Evolutionary conservation across 2,329 filamentous ascomycete species (phyloP).

Genomic region (Chaetomiaceae sp.): DNA sequence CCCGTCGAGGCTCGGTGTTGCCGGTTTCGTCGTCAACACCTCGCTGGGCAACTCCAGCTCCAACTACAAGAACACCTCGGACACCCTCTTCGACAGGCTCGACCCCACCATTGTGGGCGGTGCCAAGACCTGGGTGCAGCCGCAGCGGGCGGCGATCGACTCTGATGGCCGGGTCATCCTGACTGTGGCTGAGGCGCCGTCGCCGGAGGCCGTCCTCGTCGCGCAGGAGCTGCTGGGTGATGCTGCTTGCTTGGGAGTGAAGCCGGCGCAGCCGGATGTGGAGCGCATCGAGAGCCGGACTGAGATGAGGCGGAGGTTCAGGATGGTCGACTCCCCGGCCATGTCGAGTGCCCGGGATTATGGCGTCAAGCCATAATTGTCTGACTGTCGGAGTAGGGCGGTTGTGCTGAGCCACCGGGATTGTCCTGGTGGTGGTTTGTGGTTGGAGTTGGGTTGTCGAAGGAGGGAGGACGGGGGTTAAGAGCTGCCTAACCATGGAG

Average conservation of each 20-base stretch:
- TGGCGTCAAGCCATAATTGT: background rate
- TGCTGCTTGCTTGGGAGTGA: conserved; percentile 29
- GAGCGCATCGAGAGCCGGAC: conserved; percentile 26
- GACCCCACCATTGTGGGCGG: conserved; percentile 48
- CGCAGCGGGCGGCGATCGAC: conserved; percentile 41
- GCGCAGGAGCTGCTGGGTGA: conserved; percentile 42
- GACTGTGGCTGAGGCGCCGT: conserved; percentile 38
- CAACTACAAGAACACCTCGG: conserved; percentile 27
- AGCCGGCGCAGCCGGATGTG: conserved; percentile 17
- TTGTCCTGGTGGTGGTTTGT: no score
- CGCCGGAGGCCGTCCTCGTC: conserved; percentile 38
- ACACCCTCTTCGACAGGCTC: conserved; percentile 27
- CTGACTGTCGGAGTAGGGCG: no score
- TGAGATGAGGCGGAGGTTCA: conserved; percentile 3
- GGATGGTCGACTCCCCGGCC: background rate
- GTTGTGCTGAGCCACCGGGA: no score
- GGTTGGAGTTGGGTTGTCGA: background rate
- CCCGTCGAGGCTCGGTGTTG: conserved; percentile 47
- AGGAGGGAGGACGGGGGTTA: no score
- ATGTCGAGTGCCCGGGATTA: conserved; percentile 17
- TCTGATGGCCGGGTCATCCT: conserved; percentile 47
- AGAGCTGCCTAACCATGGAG: no score
- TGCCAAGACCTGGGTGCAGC: conserved; percentile 49
- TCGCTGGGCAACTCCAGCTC: conserved; percentile 41
- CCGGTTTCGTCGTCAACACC: conserved; percentile 47